phyloP scores from a whole-genome alignment of 1,139 yeast genomes.

The Kluyveromyces sp. region DNA sequence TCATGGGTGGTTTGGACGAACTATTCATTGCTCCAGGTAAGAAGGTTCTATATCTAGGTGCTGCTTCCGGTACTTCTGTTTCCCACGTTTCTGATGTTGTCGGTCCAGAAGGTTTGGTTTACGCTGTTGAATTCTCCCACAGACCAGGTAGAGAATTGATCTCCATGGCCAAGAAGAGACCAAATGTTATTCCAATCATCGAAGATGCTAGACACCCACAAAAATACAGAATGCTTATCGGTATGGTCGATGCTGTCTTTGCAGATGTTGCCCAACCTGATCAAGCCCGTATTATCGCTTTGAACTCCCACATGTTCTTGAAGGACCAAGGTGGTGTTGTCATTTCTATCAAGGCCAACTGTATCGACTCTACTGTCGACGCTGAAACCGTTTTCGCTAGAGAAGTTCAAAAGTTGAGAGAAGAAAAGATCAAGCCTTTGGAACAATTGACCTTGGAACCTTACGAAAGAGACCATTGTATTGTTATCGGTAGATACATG shows the following conservation, averaged over 20 bases:
- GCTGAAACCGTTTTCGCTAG: conserved; percentile 99
- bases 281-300: conserved; percentile 98
- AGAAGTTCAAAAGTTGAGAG: conserved; percentile 98
- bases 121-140: conserved; percentile 98
- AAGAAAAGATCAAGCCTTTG: conserved; percentile 95
- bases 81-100: conserved; percentile 97
- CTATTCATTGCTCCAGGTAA: conserved; percentile 96
- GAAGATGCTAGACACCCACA: conserved; percentile 99
- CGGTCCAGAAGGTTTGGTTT: conserved; percentile 98
- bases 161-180: conserved; percentile 99
- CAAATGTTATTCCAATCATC: conserved; percentile 95
- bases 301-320: conserved; percentile 94
- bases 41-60: conserved; percentile 96
- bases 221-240: conserved; percentile 96
- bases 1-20: conserved; percentile 98
- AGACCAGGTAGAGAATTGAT: conserved; percentile 99
- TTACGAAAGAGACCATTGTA: conserved; percentile 99
- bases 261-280: conserved; percentile 99
- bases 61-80: conserved; percentile 98
- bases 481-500: conserved; percentile 92
- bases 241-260: conserved; percentile 97
- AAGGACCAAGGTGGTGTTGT: conserved; percentile 98
- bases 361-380: conserved; percentile 98
- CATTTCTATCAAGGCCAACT: conserved; percentile 97
- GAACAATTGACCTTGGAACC: conserved; percentile 99